Evolutionary conservation across 2,329 filamentous ascomycete genomes (phyloP), one percentile per base, ranked within the genome.

Genomic region (Blastomyces gilchristii): DNA sequence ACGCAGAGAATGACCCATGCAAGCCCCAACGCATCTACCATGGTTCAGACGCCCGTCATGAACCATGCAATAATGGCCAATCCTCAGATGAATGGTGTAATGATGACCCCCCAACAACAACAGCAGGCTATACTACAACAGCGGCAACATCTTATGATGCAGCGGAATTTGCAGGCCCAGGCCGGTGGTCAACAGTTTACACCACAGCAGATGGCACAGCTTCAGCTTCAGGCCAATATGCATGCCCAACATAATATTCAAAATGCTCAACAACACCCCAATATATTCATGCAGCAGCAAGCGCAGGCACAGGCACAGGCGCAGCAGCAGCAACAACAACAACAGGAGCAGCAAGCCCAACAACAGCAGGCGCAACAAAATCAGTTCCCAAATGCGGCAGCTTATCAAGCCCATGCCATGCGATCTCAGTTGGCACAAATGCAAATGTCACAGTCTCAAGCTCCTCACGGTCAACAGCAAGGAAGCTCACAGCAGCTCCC

Each of bases 171-270:
- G 16, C 58, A 59, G 31, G 54, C 34, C 37, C 58, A 59, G 45
- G 54, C 34, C 12, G 67, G 76, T 62, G 68, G 69, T 34, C 67
- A 69, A 25, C 71, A 75, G 54, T 73, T 77, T 61, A 76, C 73
- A 6, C 75, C 76, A 4, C 76, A 78, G 63, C 74, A 77, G 58
- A 67, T 76, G 62, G 74, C 75, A 47, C 75, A 77, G 53, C 64
- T 78, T 65, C 78, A 78, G 52, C 65, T 78, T 64, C 78, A 78
- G 54, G 77, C 69, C 71, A 79, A 70, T 72, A 72, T 72, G 61
- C 77, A 78, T 60, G 77, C 76, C 34, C 78, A 79, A 63, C 79
- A 80, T 60, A 78, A 77, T 41, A 79, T 76, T 43, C 78, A 75
- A 66, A 73, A 72, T 70, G 63, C 60, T 66, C 61, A 73, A 41